Evolutionary conservation across 2,329 filamentous ascomycete genomes (phyloP).

Genomic region (Phialophora tarda): DNA sequence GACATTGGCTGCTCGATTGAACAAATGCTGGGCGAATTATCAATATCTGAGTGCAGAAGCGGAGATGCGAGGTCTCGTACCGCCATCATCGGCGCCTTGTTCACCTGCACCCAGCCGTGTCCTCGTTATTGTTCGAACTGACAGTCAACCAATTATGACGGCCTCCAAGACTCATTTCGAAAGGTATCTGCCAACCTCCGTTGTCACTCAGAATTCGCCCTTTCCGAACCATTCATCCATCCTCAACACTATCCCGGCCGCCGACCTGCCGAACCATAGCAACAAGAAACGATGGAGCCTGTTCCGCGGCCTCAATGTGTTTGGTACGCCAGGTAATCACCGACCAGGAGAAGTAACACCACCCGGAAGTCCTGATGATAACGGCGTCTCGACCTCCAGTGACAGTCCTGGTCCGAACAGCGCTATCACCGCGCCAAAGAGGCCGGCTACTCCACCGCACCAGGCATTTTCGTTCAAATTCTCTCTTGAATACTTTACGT

Average conservation of each 20-base stretch:
- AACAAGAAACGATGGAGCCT: slow-evolving; percentile 58
- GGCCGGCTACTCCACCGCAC: slow-evolving; percentile 51
- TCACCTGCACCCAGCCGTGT: slow-evolving; percentile 82
- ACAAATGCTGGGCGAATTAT: slow-evolving; percentile 78
- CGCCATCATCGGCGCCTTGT: slow-evolving; percentile 78
- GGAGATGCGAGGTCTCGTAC: slow-evolving; percentile 60
- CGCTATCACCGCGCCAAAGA: slow-evolving; percentile 42
- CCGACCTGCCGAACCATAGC: slow-evolving; percentile 37
- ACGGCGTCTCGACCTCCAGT: background rate
- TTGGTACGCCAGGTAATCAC: slow-evolving; percentile 52
- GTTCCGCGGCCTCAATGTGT: slow-evolving; percentile 53
- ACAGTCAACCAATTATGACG: slow-evolving; percentile 62
- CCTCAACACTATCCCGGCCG: slow-evolving; percentile 42
- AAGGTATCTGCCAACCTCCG: slow-evolving; percentile 56
- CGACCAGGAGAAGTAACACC: slow-evolving; percentile 52
- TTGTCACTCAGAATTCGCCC: slow-evolving; percentile 42
- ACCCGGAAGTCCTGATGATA: slow-evolving; percentile 46
- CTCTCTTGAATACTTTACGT: slow-evolving; percentile 68
- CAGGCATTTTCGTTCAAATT: slow-evolving; percentile 69
- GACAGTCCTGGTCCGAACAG: slow-evolving; percentile 28
- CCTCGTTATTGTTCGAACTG: slow-evolving; percentile 86
- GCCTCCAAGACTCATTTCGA: slow-evolving; percentile 68
- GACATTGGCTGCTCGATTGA: slow-evolving; percentile 69
- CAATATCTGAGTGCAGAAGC: slow-evolving; percentile 73
- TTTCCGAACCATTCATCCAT: slow-evolving; percentile 47